Percentiles rank a stretch among this genome's conserved stretches.
Conservation (phyloP, 75 land plant species). For the Selaginella tamariscina region DNA sequence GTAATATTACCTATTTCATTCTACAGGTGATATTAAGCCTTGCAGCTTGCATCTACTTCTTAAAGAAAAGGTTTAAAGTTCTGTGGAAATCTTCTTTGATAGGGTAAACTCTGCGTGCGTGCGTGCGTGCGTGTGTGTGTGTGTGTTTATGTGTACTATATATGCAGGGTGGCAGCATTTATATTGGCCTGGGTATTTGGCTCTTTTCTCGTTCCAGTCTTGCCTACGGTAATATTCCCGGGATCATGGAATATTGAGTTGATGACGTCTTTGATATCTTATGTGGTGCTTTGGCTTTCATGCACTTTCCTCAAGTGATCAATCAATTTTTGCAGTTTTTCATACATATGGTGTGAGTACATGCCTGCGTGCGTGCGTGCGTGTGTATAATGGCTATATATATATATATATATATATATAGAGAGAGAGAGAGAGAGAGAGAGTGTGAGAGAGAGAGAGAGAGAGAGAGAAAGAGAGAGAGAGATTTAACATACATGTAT, state of each 20-base stretch:
- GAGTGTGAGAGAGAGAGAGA: too few relatives aligned
- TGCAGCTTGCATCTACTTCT: slow-evolving; percentile 55
- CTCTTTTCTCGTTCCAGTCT: slow-evolving; percentile 63
- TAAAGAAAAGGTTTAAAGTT: slow-evolving; percentile 50
- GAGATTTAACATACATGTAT: too few relatives aligned
- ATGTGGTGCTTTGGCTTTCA: slow-evolving; percentile 60
- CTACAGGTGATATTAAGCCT: slow-evolving; percentile 49
- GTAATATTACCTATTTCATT: neutral
- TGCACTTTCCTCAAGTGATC: slow-evolving; percentile 52
- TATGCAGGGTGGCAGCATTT: slow-evolving; percentile 53
- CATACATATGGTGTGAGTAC: too few relatives aligned
- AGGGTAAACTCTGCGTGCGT: too few relatives aligned
- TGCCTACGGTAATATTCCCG: slow-evolving; percentile 49
- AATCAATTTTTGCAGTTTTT: too few relatives aligned
- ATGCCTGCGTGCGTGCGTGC: too few relatives aligned
- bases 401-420: too few relatives aligned
- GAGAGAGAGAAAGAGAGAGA: too few relatives aligned
- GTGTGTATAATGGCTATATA: too few relatives aligned
- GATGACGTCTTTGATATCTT: slow-evolving; percentile 47
- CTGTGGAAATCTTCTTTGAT: slow-evolving; percentile 43
- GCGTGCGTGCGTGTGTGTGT: too few relatives aligned
- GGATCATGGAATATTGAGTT: slow-evolving; percentile 64
- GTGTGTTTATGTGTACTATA: too few relatives aligned
- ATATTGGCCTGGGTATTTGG: slow-evolving; percentile 58
- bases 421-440: too few relatives aligned